These are phyloP conservation scores for Westerdykella ornata DNA, from an alignment of 2,329 filamentous ascomycete genomes.

Conservation along the genomic window DNA sequence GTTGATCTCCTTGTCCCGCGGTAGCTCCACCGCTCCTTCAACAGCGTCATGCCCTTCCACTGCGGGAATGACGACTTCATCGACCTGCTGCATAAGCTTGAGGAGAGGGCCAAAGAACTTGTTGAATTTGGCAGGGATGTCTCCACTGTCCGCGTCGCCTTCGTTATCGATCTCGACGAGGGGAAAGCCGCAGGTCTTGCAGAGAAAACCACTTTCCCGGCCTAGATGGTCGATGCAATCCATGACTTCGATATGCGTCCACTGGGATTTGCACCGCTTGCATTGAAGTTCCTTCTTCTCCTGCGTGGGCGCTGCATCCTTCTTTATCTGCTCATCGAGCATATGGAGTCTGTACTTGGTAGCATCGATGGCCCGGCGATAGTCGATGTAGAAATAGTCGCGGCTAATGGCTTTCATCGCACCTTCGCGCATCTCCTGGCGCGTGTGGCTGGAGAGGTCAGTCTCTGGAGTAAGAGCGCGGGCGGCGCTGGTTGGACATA, in stretches of 20 bases:
- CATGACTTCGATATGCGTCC: constrained; percentile 82
- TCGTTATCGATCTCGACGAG: constrained; percentile 44
- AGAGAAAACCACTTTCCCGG: constrained; percentile 62
- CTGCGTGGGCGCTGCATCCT: constrained; percentile 64
- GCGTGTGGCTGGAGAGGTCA: constrained; percentile 52
- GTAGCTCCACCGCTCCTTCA: constrained; percentile 55
- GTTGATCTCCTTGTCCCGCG: constrained; percentile 58
- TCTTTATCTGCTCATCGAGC: constrained; percentile 82
- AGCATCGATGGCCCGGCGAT: constrained; percentile 86
- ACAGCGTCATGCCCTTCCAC: constrained; percentile 67
- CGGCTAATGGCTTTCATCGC: constrained; percentile 74
- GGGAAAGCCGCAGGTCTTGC: constrained; percentile 65
- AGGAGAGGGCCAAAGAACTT: constrained; percentile 74
- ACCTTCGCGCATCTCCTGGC: constrained; percentile 71
- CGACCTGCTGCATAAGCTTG: constrained; percentile 68
- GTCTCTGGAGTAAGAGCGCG: constrained; percentile 3
- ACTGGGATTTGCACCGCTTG: constrained; percentile 72
- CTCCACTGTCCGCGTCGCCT: constrained; percentile 54
- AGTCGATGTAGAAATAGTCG: constrained; percentile 97
- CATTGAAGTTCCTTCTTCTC: constrained; percentile 94
- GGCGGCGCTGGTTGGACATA: constrained; percentile 43
- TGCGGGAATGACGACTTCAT: constrained; percentile 63
- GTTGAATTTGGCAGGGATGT: constrained; percentile 52
- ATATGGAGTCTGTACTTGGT: constrained; percentile 92
- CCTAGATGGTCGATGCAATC: constrained; percentile 58